Conservation (phyloP, 768 basidiomycete genomes). For the Auricularia sp. region DNA sequence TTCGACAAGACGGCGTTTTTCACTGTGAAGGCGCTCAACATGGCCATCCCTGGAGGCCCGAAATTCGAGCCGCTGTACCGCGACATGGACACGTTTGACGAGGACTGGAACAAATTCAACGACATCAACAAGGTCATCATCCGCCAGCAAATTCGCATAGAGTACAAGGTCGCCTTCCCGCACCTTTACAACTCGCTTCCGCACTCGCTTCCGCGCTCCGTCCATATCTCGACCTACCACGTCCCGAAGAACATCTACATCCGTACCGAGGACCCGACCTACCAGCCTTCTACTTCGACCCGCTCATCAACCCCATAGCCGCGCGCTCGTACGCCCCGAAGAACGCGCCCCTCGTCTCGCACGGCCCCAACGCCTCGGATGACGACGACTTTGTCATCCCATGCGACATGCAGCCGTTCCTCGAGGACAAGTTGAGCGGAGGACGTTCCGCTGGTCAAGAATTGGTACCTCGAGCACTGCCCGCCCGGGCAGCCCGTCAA, state of each 20-base stretch:
- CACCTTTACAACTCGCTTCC: constrained; percentile 64
- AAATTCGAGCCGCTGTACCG: constrained; percentile 97
- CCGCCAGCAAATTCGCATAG: constrained; percentile 94
- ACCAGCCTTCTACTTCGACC: constrained; percentile 99
- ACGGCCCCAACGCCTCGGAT: constrained; percentile 77
- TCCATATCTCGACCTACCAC: constrained; percentile 87
- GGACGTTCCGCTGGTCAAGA: constrained; percentile 92
- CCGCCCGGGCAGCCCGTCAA: constrained; percentile 94
- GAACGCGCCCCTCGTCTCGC: constrained; percentile 70
- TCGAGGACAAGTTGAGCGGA: constrained; percentile 77
- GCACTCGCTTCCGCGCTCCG: constrained; percentile 87
- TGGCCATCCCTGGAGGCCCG: constrained; percentile 96
- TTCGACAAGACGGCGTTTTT: constrained; percentile 98
- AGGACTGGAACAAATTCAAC: constrained; percentile 99
- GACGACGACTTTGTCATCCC: constrained; percentile 86
- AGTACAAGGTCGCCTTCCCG: constrained; percentile 99
- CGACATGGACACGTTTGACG: constrained; percentile 95
- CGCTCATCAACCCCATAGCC: constrained; percentile 95
- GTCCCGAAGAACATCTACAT: constrained; percentile 96
- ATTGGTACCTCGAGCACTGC: constrained; percentile 98
- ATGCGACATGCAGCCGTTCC: constrained; percentile 66
- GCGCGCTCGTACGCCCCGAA: constrained; percentile 78
- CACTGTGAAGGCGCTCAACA: constrained; percentile 92
- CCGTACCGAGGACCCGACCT: constrained; percentile 98
- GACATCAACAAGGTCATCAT: constrained; percentile 99